Evolutionary conservation across 1,139 yeast genomes (phyloP).

Genomic region (Geotrichum aggregatum): DNA sequence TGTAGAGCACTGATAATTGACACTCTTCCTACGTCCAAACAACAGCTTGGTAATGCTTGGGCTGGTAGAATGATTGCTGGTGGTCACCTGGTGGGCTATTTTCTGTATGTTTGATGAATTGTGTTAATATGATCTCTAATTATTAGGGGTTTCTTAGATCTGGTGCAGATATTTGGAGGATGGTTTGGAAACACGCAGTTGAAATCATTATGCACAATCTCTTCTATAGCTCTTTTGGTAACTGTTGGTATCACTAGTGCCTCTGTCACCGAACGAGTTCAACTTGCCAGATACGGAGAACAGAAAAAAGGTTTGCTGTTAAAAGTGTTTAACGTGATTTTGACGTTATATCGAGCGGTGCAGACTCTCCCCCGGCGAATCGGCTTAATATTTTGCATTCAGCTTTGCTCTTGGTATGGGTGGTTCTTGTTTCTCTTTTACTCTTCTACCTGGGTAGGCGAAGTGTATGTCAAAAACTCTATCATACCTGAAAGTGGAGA

Average conservation of each 20-base stretch:
- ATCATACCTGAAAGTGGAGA: constrained; percentile 11
- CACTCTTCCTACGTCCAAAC: constrained; percentile 50
- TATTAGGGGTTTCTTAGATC: constrained; percentile 42
- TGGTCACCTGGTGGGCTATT: constrained; percentile 54
- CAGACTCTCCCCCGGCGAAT: constrained; percentile 30
- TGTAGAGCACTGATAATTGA: constrained; percentile 58
- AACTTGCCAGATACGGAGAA: constrained; percentile 19
- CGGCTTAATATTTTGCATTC: constrained; percentile 35
- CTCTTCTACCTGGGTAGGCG: constrained; percentile 43
- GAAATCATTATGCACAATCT: constrained; percentile 47
- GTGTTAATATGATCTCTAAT: neutral
- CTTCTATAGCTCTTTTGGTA: constrained; percentile 42
- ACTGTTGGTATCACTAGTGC: constrained; percentile 45
- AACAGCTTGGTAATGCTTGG: constrained; percentile 63
- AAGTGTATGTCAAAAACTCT: constrained; percentile 35
- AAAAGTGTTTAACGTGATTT: constrained; percentile 24
- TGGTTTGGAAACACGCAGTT: constrained; percentile 49
- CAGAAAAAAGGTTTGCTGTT: constrained; percentile 12
- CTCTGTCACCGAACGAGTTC: constrained; percentile 32
- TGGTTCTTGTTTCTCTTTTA: constrained; percentile 42
- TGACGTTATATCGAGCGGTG: constrained; percentile 26
- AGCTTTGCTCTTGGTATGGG: constrained; percentile 40
- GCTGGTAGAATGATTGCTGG: constrained; percentile 64
- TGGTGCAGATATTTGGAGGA: constrained; percentile 40
- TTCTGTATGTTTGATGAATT: constrained; percentile 30